Evolutionary conservation across 306 rosid species (phyloP).

Genomic region (Carpinus viminea): DNA sequence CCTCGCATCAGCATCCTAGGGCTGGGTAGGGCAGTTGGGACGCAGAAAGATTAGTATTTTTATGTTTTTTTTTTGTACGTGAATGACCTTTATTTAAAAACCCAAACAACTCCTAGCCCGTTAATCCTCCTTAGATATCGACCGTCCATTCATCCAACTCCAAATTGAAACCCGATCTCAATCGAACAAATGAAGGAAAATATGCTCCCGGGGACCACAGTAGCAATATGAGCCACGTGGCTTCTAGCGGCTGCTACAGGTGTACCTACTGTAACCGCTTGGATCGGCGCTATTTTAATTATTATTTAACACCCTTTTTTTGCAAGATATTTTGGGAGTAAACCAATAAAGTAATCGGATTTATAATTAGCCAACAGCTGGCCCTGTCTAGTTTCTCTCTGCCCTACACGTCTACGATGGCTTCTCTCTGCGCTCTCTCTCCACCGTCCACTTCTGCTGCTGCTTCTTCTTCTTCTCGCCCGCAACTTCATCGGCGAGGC

Average conservation of each 20-base stretch:
- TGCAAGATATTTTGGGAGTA: not conserved
- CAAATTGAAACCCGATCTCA: too few species aligned
- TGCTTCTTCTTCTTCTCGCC: constrained; percentile 25
- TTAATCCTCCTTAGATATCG: not conserved
- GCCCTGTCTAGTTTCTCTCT: constrained; percentile 11
- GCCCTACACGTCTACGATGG: constrained; percentile 85
- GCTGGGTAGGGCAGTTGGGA: constrained; percentile 44
- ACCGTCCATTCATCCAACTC: not conserved
- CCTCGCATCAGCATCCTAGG: constrained; percentile 26
- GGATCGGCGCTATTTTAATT: not conserved
- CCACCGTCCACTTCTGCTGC: constrained; percentile 11
- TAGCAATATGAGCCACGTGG: constrained; percentile 19
- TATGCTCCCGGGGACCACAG: not conserved
- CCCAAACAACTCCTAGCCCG: not conserved
- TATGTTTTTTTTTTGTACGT: too few species aligned
- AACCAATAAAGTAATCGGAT: not conserved
- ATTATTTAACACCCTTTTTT: not conserved
- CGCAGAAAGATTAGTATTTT: constrained; percentile 21
- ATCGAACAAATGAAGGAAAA: too few species aligned
- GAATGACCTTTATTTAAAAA: not conserved
- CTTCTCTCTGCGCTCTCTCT: constrained; percentile 41
- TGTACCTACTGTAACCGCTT: not conserved
- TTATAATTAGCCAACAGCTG: constrained; percentile 48
- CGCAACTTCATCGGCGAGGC: constrained; percentile 51
- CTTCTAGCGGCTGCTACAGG: not conserved